Base-by-base conservation (phyloP, 495 filamentous ascomycete genomes). In the Penicillium atrosanguineum region DNA sequence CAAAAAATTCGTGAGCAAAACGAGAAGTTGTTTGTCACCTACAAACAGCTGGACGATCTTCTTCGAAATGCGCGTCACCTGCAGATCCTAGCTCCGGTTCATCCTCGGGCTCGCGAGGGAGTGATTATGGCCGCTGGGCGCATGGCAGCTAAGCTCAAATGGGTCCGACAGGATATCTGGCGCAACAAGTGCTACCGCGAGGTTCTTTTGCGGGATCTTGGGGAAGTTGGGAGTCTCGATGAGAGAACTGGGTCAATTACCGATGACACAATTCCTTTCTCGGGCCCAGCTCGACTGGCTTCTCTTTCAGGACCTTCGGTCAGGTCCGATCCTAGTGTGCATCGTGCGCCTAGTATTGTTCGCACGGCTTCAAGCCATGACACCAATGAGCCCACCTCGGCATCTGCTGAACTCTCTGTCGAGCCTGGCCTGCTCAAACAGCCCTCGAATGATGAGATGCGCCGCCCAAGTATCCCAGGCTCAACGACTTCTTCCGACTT, bases 101-200 rank as follows among this genome's bases (percentile, higher is more conserved):
- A 94, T 58, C 81, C 85, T 2, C 89, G 89, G 62, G 92, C 91
- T 6, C 78, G 94, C 48, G 94, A 97, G 61, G 81, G 89, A 26
- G 83, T 97, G 50, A 80, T 97, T 20, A 77, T 90, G 59, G 87
- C 90, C 29, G 95, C 94, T 14, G 91, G 85, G 4, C 83, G 87
- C 11, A 86, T 96, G 72, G 83, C 92, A 21, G 91, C 91, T 6
- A 92, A 94, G 60, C 74, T 97, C 36, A 93, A 95, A 64, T 97
- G 92, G 93, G 83, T 87, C 18, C 79, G 94, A 53, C 90, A 92
- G 67, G 91, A 96, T 55, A 93, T 96, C 12, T 97, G 90, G 91
- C 89, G 86, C 23, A 79, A 92, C 53, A 91, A 82, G 64, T 97
- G 92, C 55, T 91, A 97, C 68, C 86, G 86, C 46, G 91, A 96